Percentiles rank a stretch among this genome's conserved stretches.
Evolutionary conservation across 305 asterid species (phyloP).

Genomic region (Fraxinus nigra): DNA sequence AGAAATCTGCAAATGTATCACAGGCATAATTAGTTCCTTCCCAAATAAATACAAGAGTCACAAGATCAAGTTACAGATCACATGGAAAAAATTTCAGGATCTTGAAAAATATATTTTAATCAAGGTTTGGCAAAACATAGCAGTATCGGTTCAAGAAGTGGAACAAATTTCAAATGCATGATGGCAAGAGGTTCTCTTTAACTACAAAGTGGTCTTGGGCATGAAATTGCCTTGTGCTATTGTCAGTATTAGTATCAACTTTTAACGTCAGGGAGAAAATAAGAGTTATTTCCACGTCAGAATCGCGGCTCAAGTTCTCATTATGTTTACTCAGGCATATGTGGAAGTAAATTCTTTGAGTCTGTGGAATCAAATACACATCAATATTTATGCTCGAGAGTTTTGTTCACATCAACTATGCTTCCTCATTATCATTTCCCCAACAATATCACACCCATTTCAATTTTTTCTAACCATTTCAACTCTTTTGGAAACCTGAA

Average conservation of each 20-base stretch:
- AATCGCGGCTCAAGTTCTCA: not conserved
- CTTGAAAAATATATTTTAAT: not conserved
- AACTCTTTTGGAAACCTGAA: not conserved
- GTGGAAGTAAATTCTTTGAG: not conserved
- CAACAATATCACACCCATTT: not conserved
- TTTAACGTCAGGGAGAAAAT: not conserved
- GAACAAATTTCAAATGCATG: not conserved
- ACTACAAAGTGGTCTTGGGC: not conserved
- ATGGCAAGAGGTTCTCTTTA: not conserved
- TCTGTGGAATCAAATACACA: not conserved
- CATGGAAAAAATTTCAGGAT: not conserved
- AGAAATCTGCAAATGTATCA: slow-evolving; percentile 66
- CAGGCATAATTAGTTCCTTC: slow-evolving; percentile 4
- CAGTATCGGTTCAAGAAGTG: not conserved
- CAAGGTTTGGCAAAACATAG: not conserved
- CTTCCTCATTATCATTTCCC: not conserved
- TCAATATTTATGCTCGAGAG: not conserved
- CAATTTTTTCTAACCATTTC: not conserved
- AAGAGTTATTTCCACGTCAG: not conserved
- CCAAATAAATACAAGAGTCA: slow-evolving; percentile 5
- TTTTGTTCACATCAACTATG: not conserved
- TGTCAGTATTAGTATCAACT: not conserved
- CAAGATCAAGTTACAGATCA: not conserved
- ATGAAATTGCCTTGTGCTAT: not conserved
- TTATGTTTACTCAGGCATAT: not conserved